phyloP scores from a whole-genome alignment of 106 monocot species.

The Dendrobium nobile region DNA sequence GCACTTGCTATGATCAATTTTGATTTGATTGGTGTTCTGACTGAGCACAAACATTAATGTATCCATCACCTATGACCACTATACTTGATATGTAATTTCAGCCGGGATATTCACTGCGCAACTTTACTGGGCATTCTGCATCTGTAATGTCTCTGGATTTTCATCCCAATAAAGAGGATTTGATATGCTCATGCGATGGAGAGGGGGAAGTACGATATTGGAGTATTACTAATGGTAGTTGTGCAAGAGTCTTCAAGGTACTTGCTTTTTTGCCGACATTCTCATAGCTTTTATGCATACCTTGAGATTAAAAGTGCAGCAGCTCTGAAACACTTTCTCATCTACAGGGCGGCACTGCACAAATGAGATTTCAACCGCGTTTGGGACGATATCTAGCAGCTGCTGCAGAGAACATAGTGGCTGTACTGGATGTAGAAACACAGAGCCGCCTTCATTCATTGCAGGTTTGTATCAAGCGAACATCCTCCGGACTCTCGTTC shows the following conservation, averaged over 20 bases:
- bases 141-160: conserved; percentile 76
- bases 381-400: conserved; percentile 64
- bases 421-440: conserved; percentile 39
- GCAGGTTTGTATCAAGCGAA: conserved; percentile 14
- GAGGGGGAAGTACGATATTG: conserved; percentile 76
- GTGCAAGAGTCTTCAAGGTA: conserved; percentile 61
- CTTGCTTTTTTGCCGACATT: not conserved
- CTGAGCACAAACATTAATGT: no score
- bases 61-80: not conserved
- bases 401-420: conserved; percentile 49
- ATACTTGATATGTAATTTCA: conserved; percentile 20
- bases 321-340: not conserved
- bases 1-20: no score
- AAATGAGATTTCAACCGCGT: conserved; percentile 79
- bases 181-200: conserved; percentile 73
- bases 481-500: no score
- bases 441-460: conserved; percentile 28
- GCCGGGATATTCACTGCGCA: conserved; percentile 69
- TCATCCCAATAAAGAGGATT: conserved; percentile 74
- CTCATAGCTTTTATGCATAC: not conserved
- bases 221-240: conserved; percentile 78
- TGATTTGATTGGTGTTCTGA: no score
- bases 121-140: conserved; percentile 73
- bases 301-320: not conserved
- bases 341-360: conserved; percentile 53